Percentiles rank a stretch among this genome's conserved stretches.
Evolutionary conservation across 2,329 filamentous ascomycete species (phyloP).

Genomic region (Fusarium coicis): DNA sequence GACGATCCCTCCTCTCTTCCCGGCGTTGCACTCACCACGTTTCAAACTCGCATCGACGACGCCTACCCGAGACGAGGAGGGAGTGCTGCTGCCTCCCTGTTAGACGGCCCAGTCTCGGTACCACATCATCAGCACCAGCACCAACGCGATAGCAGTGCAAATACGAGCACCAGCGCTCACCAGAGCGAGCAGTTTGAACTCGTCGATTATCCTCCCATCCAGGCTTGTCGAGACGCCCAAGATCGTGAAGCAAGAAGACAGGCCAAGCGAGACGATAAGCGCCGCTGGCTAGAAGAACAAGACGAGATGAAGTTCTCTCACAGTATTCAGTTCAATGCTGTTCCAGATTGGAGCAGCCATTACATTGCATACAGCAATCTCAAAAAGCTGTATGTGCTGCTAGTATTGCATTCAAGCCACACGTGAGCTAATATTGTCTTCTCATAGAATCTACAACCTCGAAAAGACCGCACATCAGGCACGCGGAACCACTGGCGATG

Average conservation of each 20-base stretch:
- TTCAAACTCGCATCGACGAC: slow-evolving; percentile 32
- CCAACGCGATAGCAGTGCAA: slow-evolving; percentile 12
- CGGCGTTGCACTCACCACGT: slow-evolving; percentile 41
- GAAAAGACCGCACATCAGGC: slow-evolving; percentile 83
- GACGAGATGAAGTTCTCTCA: slow-evolving; percentile 99
- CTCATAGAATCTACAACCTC: slow-evolving; percentile 88
- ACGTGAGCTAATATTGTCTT: slow-evolving; percentile 12
- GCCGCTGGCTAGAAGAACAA: slow-evolving; percentile 74
- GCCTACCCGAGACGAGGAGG: slow-evolving; percentile 50
- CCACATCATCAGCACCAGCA: slow-evolving; percentile 9
- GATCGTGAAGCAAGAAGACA: slow-evolving; percentile 49
- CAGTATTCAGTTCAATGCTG: slow-evolving; percentile 98
- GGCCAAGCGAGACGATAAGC: slow-evolving; percentile 69
- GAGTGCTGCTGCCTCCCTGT: slow-evolving; percentile 39
- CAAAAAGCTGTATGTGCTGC: slow-evolving; percentile 87
- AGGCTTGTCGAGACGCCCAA: slow-evolving; percentile 44
- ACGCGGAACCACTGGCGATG: slow-evolving; percentile 66
- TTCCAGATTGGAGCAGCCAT: slow-evolving; percentile 98
- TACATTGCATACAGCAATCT: slow-evolving; percentile 99
- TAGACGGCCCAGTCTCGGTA: slow-evolving; percentile 18
- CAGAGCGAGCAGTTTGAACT: slow-evolving; percentile 54
- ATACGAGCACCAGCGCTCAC: background rate
- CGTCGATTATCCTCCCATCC: slow-evolving; percentile 51
- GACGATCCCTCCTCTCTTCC: slow-evolving; percentile 55
- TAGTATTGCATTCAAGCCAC: background rate